Base-by-base conservation (phyloP, 2,329 filamentous ascomycete species). In the Fusarium proliferatum region DNA sequence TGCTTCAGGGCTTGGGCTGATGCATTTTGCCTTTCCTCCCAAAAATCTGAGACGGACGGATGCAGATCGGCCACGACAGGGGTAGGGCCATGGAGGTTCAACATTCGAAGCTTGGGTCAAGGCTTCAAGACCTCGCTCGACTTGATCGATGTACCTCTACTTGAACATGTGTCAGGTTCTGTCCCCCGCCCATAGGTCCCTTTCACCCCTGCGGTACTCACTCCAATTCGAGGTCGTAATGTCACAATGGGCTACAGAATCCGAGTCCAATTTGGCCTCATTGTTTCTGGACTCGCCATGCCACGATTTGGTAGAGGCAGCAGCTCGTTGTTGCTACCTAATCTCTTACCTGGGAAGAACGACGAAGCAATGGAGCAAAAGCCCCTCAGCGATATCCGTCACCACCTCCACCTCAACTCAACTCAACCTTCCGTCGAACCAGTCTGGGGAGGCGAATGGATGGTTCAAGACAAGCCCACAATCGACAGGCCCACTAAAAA, bases 21-120 rank as follows among this genome's bases (percentile, higher is more conserved):
- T 78, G 76, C 75, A 77, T 76, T 77, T 78, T 67, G 72, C 73
- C 70, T 71, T 67, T 74, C 65, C 69, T 67, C 69, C 72, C 69
- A 76, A 69, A 75, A 80, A 81, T 81, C 80, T 81, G 79, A 81
- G 78, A 81, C 80, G 79, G 78, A 81, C 80, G 79, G 78, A 76
- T 79, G 80, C 78, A 81, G 79, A 81, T 81, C 80, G 77, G 73
- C 69, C 76, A 70, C 70, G 75, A 79, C 79, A 80, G 75, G 77
- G 77, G 76, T 36, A 45, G 7, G 34, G 21, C 67, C 60, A n/a
- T 49, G 28, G 28, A 65, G 55, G 59, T 42, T 69, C 65, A 52
- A 69, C 39, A 42, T 64, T 33, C 39, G 34, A 57, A 57, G 30
- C 48, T 51, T 33, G 17, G 49, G 23, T 53, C 23, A 53, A 38